Evolutionary conservation across 805 yeast genomes (phyloP).

Genomic region (Limtongia smithiae): DNA sequence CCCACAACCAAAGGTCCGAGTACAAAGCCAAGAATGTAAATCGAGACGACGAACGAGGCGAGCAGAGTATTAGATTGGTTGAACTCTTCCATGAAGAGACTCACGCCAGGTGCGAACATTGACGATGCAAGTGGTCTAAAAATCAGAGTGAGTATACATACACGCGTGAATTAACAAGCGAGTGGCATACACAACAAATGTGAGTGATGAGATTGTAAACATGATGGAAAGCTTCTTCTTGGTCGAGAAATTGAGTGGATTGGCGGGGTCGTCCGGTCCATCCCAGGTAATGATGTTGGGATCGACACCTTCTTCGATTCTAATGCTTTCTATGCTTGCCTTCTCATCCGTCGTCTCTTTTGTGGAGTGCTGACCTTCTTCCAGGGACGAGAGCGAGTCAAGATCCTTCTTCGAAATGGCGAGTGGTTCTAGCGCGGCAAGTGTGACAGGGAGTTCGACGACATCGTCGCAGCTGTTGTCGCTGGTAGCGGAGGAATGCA

Average conservation of each 20-base stretch:
- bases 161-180: slow-evolving; percentile 46
- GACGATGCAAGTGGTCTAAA: slow-evolving; percentile 64
- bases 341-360: no score
- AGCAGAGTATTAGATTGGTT: slow-evolving; percentile 42
- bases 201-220: slow-evolving; percentile 10
- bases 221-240: no score
- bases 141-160: slow-evolving; percentile 53
- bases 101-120: slow-evolving; percentile 59
- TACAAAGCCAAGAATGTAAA: slow-evolving; percentile 83
- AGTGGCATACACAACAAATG: slow-evolving; percentile 41
- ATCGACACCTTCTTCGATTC: no score
- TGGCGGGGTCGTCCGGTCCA: slow-evolving; percentile 74
- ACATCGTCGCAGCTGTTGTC: no score
- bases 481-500: no score
- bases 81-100: no score
- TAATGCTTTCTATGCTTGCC: no score
- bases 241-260: slow-evolving; percentile 71
- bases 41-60: slow-evolving; percentile 40
- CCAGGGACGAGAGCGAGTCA: no score
- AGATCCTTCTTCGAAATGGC: no score
- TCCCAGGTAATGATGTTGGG: slow-evolving; percentile 45
- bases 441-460: no score
- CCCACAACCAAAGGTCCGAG: slow-evolving; percentile 88
- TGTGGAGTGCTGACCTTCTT: no score
- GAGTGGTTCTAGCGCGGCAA: no score